Evolutionary conservation across 495 filamentous ascomycete species (phyloP).

Genomic region (Evernia prunastri): DNA sequence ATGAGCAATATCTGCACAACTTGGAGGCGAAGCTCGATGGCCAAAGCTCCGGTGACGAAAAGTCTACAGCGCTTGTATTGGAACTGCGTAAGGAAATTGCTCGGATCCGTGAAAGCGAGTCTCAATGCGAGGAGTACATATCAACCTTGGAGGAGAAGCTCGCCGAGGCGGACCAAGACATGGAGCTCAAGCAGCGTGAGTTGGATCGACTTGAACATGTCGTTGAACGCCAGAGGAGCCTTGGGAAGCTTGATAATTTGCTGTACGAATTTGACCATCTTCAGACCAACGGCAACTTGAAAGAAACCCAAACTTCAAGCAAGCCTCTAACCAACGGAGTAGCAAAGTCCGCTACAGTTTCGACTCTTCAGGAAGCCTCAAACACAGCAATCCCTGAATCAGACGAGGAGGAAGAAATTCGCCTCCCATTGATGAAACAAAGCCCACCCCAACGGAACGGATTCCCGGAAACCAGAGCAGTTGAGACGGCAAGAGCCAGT

Average conservation of each 20-base stretch:
- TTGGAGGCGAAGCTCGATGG: conserved; percentile 84
- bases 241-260: conserved; percentile 88
- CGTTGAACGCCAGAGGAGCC: conserved; percentile 86
- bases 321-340: conserved; percentile 25
- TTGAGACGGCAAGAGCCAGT: conserved; percentile 29
- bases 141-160: conserved; percentile 93
- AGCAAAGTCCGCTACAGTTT: conserved; percentile 15
- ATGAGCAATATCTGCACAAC: conserved; percentile 86
- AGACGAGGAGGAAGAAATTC: conserved; percentile 37
- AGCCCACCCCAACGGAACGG: conserved; percentile 11
- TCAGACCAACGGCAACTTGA: conserved; percentile 53
- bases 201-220: conserved; percentile 91
- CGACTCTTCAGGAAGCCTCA: conserved; percentile 43
- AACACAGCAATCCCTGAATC: conserved; percentile 50
- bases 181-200: conserved; percentile 93
- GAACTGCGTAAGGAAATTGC: conserved; percentile 89
- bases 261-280: conserved; percentile 84
- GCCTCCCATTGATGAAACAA: neutral
- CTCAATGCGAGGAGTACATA: conserved; percentile 88
- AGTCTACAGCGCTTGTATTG: conserved; percentile 72
- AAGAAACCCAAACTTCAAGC: conserved; percentile 25
- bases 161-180: conserved; percentile 92
- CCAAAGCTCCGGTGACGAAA: conserved; percentile 86
- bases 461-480: conserved; percentile 27
- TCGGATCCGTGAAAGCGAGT: conserved; percentile 85